Percentiles rank a stretch among this genome's conserved stretches.
These are phyloP conservation scores for Colletotrichum sp. DNA, from an alignment of 2,329 filamentous ascomycete species.

Conservation along the genomic window DNA sequence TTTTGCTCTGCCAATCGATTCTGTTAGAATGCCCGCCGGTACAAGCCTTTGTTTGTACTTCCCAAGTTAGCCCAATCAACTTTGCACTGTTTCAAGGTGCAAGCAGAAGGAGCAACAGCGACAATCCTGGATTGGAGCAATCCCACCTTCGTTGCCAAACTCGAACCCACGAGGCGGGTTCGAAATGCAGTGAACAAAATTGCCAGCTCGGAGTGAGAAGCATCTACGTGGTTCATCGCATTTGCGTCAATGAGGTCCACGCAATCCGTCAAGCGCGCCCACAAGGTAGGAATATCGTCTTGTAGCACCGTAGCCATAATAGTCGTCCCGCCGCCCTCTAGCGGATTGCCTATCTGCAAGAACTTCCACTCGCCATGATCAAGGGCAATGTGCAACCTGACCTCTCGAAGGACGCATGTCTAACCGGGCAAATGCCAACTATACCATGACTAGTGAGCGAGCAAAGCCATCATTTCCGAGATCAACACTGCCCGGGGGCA, in stretches of 20 bases:
- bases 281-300: neutral
- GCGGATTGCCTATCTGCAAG: neutral
- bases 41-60: neutral
- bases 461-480: neutral
- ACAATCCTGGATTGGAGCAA: neutral
- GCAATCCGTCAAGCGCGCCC: neutral
- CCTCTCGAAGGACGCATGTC: neutral
- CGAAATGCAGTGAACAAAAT: neutral
- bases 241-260: neutral
- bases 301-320: accelerated
- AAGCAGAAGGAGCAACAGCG: neutral
- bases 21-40: neutral
- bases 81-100: neutral
- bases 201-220: neutral
- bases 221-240: neutral
- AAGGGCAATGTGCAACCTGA: neutral
- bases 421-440: neutral
- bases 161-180: neutral
- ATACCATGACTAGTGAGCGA: neutral
- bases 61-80: neutral
- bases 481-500: neutral
- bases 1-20: neutral
- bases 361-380: neutral
- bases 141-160: neutral
- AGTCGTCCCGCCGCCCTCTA: neutral